Base-by-base conservation (phyloP, 108 stramenopile genomes). In the Pseudonitzschia delicatissima region DNA sequence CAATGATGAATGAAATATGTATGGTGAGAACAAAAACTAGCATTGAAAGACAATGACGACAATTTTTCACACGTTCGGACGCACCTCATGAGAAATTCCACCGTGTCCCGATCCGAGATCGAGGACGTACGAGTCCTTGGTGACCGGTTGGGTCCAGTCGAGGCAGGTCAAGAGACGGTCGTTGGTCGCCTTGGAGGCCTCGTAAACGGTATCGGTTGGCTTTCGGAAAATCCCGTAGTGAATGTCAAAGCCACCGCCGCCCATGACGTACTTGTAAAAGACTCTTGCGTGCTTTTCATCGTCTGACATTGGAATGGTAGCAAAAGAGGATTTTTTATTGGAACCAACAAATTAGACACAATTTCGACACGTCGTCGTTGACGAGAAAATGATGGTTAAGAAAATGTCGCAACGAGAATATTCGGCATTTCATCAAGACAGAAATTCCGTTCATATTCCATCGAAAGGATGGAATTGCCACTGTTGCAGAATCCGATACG, bases 51-150 rank as follows among this genome's bases (percentile, higher is more conserved):
- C 37, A 31, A 32, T 26, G 51, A 53, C 4, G 51, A 53, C 26
- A 53, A 53, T 27, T 42, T 15, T 42, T 15, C 2, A 53, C 27
- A 25, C 1, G 5, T 53, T 27, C 9, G 18, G 45, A 55, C 50
- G 27, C 31, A 55, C 53, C 53, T 74, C 73, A 52, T 74, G 73
- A 3, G 73, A 74, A 27, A 74, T 68, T 29, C 73, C 73, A 57
- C 77, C 80, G 39, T 77, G 73, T n/a, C 80, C 80, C 34, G 66
- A 67, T 21, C 80, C 80, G 20, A 81, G 68, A 67, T 81, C 80
- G 15, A 74, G 49, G 8, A 74, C 73, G 23, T 44, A 39, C 13
- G 66, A 67, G 40, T 74, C 73, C 36, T 74, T 68, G 26, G 73
- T 74, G 9, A 74, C 73, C 5, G 73, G 73, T 2, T 37, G 40